Evolutionary conservation across 1,284 basidiomycete species (phyloP).

Genomic region (Leccinum angustisporum): DNA sequence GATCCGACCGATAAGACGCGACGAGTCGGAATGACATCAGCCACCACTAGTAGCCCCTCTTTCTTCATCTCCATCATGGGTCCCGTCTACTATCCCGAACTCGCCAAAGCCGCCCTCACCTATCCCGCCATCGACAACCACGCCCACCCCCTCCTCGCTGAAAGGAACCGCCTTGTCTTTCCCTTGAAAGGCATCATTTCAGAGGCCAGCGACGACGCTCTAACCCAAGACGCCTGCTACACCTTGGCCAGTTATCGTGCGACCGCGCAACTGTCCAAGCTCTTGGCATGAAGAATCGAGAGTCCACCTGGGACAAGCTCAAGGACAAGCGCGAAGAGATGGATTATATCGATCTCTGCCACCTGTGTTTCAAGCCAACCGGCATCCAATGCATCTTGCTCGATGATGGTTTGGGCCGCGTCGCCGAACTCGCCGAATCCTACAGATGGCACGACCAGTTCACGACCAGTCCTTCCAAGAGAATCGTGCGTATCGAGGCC

Average conservation of each 20-base stretch:
- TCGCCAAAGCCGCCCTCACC: conserved; percentile 29
- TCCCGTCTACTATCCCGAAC: conserved; percentile 36
- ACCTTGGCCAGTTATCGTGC: conserved; percentile 63
- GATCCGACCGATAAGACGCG: conserved; percentile 9
- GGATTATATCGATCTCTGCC: conserved; percentile 58
- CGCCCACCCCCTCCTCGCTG: conserved; percentile 65
- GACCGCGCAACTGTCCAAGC: conserved; percentile 48
- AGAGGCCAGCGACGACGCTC: conserved; percentile 56
- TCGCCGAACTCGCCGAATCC: conserved; percentile 47
- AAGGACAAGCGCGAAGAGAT: conserved; percentile 44
- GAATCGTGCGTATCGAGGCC: conserved; percentile 66
- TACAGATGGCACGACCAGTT: conserved; percentile 63
- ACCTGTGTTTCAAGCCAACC: conserved; percentile 48
- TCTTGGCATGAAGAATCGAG: conserved; percentile 43
- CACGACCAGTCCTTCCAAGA: conserved; percentile 48
- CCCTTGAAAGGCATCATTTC: conserved; percentile 64
- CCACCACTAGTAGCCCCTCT: conserved; percentile 7
- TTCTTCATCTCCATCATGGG: conserved; percentile 8
- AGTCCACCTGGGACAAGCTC: conserved; percentile 56
- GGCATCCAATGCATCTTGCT: conserved; percentile 65
- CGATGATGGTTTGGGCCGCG: conserved; percentile 64
- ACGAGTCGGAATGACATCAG: neutral
- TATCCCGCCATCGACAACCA: conserved; percentile 72
- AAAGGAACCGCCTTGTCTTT: conserved; percentile 43
- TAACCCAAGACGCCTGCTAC: conserved; percentile 47